Evolutionary conservation across 2,329 filamentous ascomycete genomes (phyloP).

Genomic region (Trichoderma aggressivum): DNA sequence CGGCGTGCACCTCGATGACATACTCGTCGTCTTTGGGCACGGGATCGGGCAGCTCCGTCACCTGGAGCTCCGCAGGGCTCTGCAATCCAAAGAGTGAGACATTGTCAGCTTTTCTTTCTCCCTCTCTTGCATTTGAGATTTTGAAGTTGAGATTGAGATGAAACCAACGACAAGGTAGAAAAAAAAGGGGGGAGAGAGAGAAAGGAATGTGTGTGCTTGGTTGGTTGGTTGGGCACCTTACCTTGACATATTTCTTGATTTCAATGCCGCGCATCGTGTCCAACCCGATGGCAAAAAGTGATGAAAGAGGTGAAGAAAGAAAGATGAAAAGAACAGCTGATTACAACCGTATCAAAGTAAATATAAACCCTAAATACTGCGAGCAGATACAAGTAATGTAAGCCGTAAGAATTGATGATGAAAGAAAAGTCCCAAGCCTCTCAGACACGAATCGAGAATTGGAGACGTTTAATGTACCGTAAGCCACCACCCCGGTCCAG

Average conservation of each 20-base stretch:
- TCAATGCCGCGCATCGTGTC: constrained; percentile 70
- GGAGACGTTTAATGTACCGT: background rate
- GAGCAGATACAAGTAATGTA: background rate
- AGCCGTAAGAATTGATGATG: background rate
- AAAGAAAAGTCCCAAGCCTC: background rate
- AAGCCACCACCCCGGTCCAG: background rate
- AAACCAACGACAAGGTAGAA: no score
- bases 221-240: constrained; percentile 28
- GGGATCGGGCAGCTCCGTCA: constrained; percentile 72
- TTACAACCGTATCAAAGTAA: background rate
- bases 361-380: background rate
- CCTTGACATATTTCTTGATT: constrained; percentile 71
- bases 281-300: background rate
- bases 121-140: background rate
- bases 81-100: constrained; percentile 32
- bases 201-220: background rate
- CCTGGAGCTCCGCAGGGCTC: constrained; percentile 75
- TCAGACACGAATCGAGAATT: background rate
- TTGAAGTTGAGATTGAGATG: background rate
- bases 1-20: constrained; percentile 79
- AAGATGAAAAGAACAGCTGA: background rate
- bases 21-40: constrained; percentile 71
- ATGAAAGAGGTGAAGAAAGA: background rate
- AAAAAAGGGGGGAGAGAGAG: background rate
- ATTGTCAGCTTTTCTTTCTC: background rate